Base-by-base conservation (phyloP, 768 basidiomycete species). In the Mycena filopes region DNA sequence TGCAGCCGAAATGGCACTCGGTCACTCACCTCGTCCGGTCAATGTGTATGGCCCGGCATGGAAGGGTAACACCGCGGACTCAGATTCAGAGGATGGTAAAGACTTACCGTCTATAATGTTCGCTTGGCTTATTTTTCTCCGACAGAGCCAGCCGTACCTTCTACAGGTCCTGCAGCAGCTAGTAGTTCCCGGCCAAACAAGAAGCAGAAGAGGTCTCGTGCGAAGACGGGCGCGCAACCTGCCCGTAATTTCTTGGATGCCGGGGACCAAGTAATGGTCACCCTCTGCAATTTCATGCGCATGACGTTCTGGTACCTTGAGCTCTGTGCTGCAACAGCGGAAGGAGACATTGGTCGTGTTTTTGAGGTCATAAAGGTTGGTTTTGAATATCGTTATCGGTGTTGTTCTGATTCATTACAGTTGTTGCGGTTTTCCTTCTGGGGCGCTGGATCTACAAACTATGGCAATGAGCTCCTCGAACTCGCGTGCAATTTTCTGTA, bases 381-480 rank as follows among this genome's bases (percentile, higher is more conserved):
- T 33, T 1, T 33, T 20, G 5, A 38, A 25, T 29, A 15, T 46
- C 2, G 28, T 12, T n/a, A n/a, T 6, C 50, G 25, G 1, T 42
- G 3, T 1, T 16, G 26, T n/a, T 16, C 29, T 33, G 12, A 33
- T 2, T 1, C 7, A 2, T 3, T 48, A 0, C n/a, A 70, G 71
- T 11, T 68, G 1, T 31, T 68, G 0, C 60, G 63, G 3, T 72
- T 72, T 42, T 59, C 59, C 1, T 72, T 72, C 28, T 66, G 63
- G 63, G 71, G 71, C 20, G 59, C 65, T 3, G 69, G 71, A 0
- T 62, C 63, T 0, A 68, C 63, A 0, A 70, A 70, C n/a, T 72
- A 72, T 38, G 66, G 63, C 9, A 70, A 70, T 25, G 71, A 70
- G 31, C 63, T 72, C 0, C 67, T 70, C 20, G 71, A 72, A 29